Conservation (phyloP, 2,329 filamentous ascomycete species). For the Ophioceras dolichostomum region DNA sequence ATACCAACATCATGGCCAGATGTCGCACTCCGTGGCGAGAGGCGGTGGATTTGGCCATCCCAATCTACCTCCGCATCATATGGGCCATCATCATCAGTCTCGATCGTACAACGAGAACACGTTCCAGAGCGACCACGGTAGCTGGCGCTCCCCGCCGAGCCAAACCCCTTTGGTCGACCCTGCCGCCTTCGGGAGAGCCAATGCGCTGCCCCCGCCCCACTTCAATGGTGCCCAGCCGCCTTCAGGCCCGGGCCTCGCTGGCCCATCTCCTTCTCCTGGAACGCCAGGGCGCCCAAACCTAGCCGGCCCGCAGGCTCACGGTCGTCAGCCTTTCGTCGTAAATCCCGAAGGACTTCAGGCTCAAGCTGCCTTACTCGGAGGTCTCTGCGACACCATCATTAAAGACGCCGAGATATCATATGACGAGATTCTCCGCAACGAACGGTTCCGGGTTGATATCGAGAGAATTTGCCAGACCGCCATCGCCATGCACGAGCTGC, state of each 20-base stretch:
- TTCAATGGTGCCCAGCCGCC: too few relatives aligned
- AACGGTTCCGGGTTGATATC: conserved; percentile 53
- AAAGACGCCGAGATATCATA: conserved; percentile 48
- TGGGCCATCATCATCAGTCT: conserved; percentile 20
- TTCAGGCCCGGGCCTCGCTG: too few relatives aligned
- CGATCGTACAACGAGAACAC: conserved; percentile 19
- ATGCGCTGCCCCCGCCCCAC: too few relatives aligned
- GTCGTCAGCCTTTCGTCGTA: conserved; percentile 11
- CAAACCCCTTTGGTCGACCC: too few relatives aligned
- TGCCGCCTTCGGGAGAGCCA: too few relatives aligned
- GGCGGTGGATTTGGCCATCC: too few relatives aligned
- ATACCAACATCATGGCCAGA: too few relatives aligned
- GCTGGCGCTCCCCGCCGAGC: too few relatives aligned
- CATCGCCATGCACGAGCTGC: conserved; percentile 38
- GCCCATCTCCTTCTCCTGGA: conserved; percentile 6
- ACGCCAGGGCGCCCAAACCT: not conserved
- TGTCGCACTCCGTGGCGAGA: too few relatives aligned
- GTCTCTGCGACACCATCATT: conserved; percentile 35
- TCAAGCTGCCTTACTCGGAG: conserved; percentile 36
- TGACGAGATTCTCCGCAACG: conserved; percentile 56
- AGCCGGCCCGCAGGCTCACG: too few relatives aligned
- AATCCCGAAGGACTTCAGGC: conserved; percentile 31
- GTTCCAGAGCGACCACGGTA: too few relatives aligned
- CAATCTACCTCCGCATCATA: too few relatives aligned
- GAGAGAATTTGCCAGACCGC: conserved; percentile 51